Evolutionary conservation across 495 filamentous ascomycete genomes (phyloP).

Genomic region (Xylaria palmicola): DNA sequence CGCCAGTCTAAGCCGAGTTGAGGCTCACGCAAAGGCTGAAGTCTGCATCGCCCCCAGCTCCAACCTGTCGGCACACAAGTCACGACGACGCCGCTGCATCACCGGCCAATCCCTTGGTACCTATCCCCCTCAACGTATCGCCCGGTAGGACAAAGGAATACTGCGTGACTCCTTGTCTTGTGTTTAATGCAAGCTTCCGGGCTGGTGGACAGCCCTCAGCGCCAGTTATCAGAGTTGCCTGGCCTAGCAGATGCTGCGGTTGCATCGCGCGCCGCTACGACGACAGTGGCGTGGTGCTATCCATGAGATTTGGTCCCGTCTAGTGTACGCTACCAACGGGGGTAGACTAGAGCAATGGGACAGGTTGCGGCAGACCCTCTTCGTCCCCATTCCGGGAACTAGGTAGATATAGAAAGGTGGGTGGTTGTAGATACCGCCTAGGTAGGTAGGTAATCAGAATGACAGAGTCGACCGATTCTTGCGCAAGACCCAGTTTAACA

Average conservation of each 20-base stretch:
- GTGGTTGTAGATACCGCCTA: not conserved
- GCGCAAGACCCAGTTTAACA: not conserved
- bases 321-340: conserved; percentile 5
- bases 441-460: not conserved
- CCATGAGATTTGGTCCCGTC: not conserved
- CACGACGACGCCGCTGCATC: not conserved
- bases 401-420: not conserved
- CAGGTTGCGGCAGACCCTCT: not conserved
- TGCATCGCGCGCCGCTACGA: not conserved
- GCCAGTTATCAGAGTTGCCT: not conserved
- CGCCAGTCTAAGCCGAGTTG: not conserved
- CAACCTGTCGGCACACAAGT: not conserved
- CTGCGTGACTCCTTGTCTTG: not conserved
- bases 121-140: not conserved
- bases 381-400: conserved; percentile 16
- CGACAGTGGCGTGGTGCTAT: not conserved
- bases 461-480: conserved; percentile 5
- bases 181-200: not conserved
- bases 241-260: not conserved
- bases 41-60: not conserved
- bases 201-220: not conserved
- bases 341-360: not conserved
- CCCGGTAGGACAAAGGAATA: not conserved
- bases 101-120: not conserved
- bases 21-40: conserved; percentile 1